Conservation (phyloP, 2,329 filamentous ascomycete genomes). For the Paecilomyces formosus region DNA sequence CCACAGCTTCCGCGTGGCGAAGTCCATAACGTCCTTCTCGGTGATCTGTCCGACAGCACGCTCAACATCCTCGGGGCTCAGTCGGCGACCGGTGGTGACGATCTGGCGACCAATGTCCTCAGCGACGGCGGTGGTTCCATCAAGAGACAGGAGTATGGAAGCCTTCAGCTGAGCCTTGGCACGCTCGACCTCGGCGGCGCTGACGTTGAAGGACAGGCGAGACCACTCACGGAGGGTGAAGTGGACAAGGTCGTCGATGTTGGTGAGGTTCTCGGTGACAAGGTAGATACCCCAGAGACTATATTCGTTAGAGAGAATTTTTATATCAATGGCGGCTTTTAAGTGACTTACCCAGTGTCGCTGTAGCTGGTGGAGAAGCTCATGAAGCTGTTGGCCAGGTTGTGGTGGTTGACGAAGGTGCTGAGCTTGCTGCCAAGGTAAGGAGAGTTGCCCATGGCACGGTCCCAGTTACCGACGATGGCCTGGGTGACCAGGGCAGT, state of each 20-base stretch:
- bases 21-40: constrained; percentile 95
- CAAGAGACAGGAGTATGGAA: constrained; percentile 90
- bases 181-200: constrained; percentile 86
- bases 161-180: constrained; percentile 99
- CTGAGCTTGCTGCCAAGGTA: constrained; percentile 98
- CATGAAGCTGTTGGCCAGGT: constrained; percentile 99
- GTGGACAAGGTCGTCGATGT: constrained; percentile 92
- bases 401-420: constrained; percentile 86
- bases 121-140: constrained; percentile 93
- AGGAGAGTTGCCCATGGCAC: constrained; percentile 93
- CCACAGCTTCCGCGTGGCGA: constrained; percentile 92
- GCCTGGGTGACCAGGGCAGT: constrained; percentile 95
- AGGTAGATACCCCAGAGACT: constrained; percentile 99
- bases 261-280: constrained; percentile 79
- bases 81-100: constrained; percentile 89
- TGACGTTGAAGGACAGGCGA: constrained; percentile 81
- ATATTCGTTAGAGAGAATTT: constrained; percentile 15
- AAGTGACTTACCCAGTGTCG: constrained; percentile 75
- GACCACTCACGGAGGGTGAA: constrained; percentile 98
- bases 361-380: constrained; percentile 99
- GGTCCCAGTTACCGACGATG: constrained; percentile 99
- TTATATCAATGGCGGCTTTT: neutral
- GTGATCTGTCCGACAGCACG: constrained; percentile 80
- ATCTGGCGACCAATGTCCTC: constrained; percentile 99
- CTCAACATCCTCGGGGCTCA: constrained; percentile 91